A percentile compares a stretch with the other conserved stretches of the same genome.
Evolutionary conservation across 2,329 filamentous ascomycete genomes (phyloP).

Genomic region (Cucurbitaria berberidis): DNA sequence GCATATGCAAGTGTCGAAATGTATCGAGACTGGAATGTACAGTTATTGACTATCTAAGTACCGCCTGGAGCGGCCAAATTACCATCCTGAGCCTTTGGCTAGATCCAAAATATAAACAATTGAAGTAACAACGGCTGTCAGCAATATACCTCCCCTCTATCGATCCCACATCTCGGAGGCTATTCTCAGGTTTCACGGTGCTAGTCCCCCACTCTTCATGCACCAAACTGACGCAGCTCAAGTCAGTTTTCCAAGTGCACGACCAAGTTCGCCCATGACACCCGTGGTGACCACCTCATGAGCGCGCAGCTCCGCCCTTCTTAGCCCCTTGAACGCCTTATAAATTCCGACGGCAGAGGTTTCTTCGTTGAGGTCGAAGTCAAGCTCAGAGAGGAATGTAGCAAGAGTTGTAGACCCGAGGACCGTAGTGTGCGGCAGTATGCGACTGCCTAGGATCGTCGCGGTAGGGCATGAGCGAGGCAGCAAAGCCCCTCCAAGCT

Average conservation of each 20-base stretch:
- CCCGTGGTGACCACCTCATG: not conserved
- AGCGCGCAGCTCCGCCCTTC: not conserved
- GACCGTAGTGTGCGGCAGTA: constrained; percentile 1
- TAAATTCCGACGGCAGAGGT: not conserved
- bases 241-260: not conserved
- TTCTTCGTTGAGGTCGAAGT: not conserved
- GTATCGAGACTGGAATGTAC: no score
- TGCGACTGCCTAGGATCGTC: constrained; percentile 1
- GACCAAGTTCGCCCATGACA: constrained; percentile 2
- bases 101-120: no score
- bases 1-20: no score
- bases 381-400: not conserved
- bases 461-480: not conserved
- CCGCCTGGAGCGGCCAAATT: no score
- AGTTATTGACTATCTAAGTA: no score
- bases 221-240: not conserved
- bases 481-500: not conserved
- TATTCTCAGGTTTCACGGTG: not conserved
- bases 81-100: no score
- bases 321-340: not conserved
- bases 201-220: no score
- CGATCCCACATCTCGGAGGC: no score
- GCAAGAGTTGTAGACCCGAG: not conserved
- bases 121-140: no score
- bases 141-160: no score